Conservation (phyloP, 2,329 filamentous ascomycete species). For the Arthrobotrys megalospora region DNA sequence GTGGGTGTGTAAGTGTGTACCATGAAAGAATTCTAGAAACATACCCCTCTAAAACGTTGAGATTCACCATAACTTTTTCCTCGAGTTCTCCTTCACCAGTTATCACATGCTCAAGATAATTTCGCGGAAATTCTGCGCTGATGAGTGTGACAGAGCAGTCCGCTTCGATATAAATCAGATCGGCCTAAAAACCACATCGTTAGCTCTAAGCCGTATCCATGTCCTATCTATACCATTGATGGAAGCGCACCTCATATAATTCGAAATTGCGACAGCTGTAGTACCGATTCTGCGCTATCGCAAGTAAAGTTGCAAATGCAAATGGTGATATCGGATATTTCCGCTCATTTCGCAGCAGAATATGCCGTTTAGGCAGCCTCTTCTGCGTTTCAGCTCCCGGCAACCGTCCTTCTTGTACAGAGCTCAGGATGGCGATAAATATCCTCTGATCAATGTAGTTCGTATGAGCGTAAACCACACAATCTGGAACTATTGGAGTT, state of each 20-base stretch:
- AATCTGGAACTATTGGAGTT: constrained; percentile 2
- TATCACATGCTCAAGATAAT: constrained; percentile 20
- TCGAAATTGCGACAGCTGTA: neutral
- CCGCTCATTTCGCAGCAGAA: neutral
- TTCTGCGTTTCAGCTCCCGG: neutral
- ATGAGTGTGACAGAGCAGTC: constrained; percentile 16
- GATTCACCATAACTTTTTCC: neutral
- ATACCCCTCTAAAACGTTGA: constrained; percentile 14
- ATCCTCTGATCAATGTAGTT: constrained; percentile 4
- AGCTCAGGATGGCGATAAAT: constrained; percentile 8
- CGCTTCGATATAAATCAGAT: constrained; percentile 26
- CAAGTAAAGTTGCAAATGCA: constrained; percentile 17
- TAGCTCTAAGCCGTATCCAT: neutral
- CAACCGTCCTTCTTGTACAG: neutral
- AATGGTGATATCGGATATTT: constrained; percentile 23
- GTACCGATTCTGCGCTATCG: constrained; percentile 28
- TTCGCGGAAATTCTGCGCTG: constrained; percentile 14
- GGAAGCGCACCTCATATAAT: neutral
- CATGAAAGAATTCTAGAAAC: neutral
- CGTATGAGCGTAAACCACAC: neutral
- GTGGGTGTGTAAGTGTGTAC: neutral
- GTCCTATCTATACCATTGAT: neutral
- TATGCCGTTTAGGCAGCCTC: neutral
- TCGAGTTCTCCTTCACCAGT: constrained; percentile 5
- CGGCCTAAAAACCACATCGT: neutral